Conservation (phyloP, 768 basidiomycete species). For the Mycena alexandri region DNA sequence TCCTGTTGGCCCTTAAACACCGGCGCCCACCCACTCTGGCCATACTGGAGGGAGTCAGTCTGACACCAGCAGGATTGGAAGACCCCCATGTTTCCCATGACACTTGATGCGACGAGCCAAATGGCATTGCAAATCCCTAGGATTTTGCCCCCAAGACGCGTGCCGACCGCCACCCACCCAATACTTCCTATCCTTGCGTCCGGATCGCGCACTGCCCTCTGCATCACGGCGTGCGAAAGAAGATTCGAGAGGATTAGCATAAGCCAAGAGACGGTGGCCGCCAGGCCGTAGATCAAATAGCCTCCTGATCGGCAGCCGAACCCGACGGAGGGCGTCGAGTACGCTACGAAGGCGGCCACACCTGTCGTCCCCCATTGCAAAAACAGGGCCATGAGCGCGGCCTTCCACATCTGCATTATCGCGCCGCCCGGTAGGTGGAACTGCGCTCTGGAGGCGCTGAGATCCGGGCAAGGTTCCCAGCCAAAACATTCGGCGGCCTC, state of each 20-base stretch:
- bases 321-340: slow-evolving; percentile 38
- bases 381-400: slow-evolving; percentile 43
- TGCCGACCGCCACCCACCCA: slow-evolving; percentile 10
- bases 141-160: slow-evolving; percentile 25
- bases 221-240: slow-evolving; percentile 32
- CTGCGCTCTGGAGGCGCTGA: slow-evolving; percentile 17
- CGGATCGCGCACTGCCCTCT: slow-evolving; percentile 10
- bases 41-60: slow-evolving; percentile 18
- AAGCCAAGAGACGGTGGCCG: slow-evolving; percentile 46
- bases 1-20: slow-evolving; percentile 18
- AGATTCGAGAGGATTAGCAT: slow-evolving; percentile 44
- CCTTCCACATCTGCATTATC: slow-evolving; percentile 37
- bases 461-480: slow-evolving; percentile 1
- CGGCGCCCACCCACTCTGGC: slow-evolving; percentile 18
- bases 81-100: slow-evolving; percentile 32
- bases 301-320: slow-evolving; percentile 50
- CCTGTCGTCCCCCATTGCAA: slow-evolving; percentile 50
- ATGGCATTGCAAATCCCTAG: slow-evolving; percentile 29
- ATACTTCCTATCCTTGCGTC: not conserved
- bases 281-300: slow-evolving; percentile 44
- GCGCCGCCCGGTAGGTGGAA: not conserved
- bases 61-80: slow-evolving; percentile 38
- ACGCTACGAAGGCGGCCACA: slow-evolving; percentile 42
- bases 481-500: slow-evolving; percentile 14
- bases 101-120: too few species aligned